These are phyloP conservation scores for Fistulifera pelliculosa DNA, from an alignment of 108 stramenopile genomes.

Conservation along the genomic window DNA sequence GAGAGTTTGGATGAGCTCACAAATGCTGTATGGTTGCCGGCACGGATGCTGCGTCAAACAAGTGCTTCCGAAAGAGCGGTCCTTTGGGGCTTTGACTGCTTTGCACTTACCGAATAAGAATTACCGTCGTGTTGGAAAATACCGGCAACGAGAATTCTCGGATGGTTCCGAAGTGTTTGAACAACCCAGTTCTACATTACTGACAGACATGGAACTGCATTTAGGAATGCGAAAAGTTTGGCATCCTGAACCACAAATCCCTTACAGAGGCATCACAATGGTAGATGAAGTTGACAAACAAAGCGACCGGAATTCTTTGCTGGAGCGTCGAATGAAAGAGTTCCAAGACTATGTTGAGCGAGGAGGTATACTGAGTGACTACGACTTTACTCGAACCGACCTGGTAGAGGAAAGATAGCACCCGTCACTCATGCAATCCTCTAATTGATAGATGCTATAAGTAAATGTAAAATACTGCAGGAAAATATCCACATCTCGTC, in stretches of 20 bases:
- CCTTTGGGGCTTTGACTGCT: slow-evolving; percentile 71
- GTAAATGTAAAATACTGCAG: background rate
- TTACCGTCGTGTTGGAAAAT: slow-evolving; percentile 73
- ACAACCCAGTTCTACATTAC: slow-evolving; percentile 28
- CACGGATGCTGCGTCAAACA: slow-evolving; percentile 66
- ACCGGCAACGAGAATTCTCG: slow-evolving; percentile 45
- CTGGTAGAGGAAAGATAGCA: slow-evolving; percentile 11
- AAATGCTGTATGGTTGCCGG: slow-evolving; percentile 58
- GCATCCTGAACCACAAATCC: slow-evolving; percentile 24
- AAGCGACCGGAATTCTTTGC: slow-evolving; percentile 16
- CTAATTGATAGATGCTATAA: no score
- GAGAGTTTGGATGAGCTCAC: slow-evolving; percentile 70
- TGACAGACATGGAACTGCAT: slow-evolving; percentile 67
- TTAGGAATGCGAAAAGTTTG: slow-evolving; percentile 35
- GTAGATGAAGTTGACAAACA: slow-evolving; percentile 43
- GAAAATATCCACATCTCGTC: no score
- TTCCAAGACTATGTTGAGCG: slow-evolving; percentile 64
- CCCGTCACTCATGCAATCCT: background rate
- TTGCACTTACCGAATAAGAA: slow-evolving; percentile 84
- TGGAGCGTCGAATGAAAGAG: slow-evolving; percentile 49
- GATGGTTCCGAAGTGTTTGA: slow-evolving; percentile 66
- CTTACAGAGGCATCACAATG: slow-evolving; percentile 58
- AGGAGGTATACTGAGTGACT: slow-evolving; percentile 63
- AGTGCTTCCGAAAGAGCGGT: slow-evolving; percentile 44
- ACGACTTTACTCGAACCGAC: slow-evolving; percentile 37